Evolutionary conservation across 768 basidiomycete species (phyloP), one percentile per base, ranked within the genome.

Genomic region (Clitopilus hobsonii): DNA sequence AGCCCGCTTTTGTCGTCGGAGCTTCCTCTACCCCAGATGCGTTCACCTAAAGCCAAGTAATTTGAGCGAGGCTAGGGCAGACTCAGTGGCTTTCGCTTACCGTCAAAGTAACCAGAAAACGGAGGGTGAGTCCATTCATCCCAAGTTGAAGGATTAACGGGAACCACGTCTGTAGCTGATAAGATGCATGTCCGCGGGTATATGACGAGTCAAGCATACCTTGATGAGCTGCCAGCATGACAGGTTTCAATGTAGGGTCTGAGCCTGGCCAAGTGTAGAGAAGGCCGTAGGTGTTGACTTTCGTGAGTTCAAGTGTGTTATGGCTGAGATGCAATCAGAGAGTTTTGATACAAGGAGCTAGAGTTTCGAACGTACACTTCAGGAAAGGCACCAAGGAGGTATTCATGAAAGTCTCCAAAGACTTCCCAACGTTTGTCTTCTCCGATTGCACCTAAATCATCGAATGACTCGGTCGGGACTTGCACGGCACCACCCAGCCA

Each of bases 281-380:
- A n/a, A 91, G 74, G 0, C 82, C 90, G 60, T 88, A 89, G 0
- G 82, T 88, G 66, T 91, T 91, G 61, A 94, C 82, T 60, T 83
- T 85, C 7, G 83, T 84, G 56, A 88, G 74, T 26, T 75, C 63
- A 41, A 91, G 73, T 7, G 67, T 77, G n/a, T 72, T 49, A 65
- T 89, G 84, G 10, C 86, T 89, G 29, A 2, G 41, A 16, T n/a
- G 45, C 2, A 26, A 13, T 30, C 13, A 16, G 41, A 24, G 27
- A 24, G 6, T 41, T 23, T 11, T n/a, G 25, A 26, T 24, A 18
- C 2, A 41, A 41, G 30, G 36, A 25, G 26, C 18, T 27, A 24
- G 20, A 38, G 7, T 49, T 47, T 49, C n/a, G 28, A 38, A 51
- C 89, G 76, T 78, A 81, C 65, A 85, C 72, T 10, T 86, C 82